Evolutionary conservation across 2,329 filamentous ascomycete species (phyloP).

Genomic region (Cryphonectria nitschkei): DNA sequence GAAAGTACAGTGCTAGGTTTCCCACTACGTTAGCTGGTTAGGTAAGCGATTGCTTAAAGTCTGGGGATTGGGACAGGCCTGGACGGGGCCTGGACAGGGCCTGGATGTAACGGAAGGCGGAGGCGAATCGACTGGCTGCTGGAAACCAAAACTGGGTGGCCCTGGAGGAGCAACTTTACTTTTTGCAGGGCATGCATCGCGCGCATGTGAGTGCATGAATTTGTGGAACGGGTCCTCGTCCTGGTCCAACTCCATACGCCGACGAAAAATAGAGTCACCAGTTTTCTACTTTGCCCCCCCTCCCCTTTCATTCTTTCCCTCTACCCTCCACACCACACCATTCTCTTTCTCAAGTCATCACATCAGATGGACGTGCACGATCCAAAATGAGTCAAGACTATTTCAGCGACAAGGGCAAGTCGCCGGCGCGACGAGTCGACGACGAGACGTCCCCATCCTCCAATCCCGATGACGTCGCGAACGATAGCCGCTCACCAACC

Average conservation of each 20-base stretch:
- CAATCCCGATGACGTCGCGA: constrained; percentile 29
- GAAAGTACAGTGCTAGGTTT: not conserved
- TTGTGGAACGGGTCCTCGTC: constrained; percentile 9
- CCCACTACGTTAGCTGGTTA: not conserved
- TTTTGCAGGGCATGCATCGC: not conserved
- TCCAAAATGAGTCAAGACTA: constrained; percentile 64
- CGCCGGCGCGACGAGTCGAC: constrained; percentile 38
- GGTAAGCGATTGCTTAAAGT: constrained; percentile 2
- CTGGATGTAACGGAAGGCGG: not conserved
- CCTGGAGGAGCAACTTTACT: not conserved
- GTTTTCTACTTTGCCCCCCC: constrained; percentile 8
- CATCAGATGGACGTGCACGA: constrained; percentile 29
- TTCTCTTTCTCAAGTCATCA: not conserved
- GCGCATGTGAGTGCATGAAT: constrained; percentile 8
- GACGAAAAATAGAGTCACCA: constrained; percentile 28
- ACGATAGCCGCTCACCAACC: constrained; percentile 9
- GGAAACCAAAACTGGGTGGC: not conserved
- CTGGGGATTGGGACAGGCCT: not conserved
- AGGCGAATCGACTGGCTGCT: constrained; percentile 5
- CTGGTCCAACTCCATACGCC: constrained; percentile 5
- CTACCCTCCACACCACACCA: not conserved
- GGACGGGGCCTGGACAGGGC: not conserved
- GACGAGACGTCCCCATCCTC: constrained; percentile 25
- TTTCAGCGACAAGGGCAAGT: constrained; percentile 58
- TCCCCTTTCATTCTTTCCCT: not conserved